phyloP scores from a whole-genome alignment of 2,329 filamentous ascomycete genomes.

The Thielaviopsis musarum region DNA sequence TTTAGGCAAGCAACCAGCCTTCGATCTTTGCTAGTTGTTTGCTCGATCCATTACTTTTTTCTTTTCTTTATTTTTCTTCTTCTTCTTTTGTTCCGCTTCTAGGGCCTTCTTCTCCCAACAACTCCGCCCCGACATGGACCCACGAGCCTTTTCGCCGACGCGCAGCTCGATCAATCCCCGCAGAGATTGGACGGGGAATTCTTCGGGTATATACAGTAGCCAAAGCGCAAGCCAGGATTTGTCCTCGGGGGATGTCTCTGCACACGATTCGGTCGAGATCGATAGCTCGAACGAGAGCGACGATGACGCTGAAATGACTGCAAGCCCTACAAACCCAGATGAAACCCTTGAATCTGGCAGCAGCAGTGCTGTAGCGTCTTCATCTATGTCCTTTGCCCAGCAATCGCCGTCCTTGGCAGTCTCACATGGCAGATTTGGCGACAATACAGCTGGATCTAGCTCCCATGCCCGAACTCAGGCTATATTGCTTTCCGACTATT shows the following conservation, averaged over 20 bases:
- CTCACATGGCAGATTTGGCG: neutral
- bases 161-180: neutral
- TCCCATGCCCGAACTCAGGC: neutral
- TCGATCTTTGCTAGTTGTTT: neutral
- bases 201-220: neutral
- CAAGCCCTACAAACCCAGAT: neutral
- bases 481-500: neutral
- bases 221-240: neutral
- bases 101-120: too few relatives aligned
- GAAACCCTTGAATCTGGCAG: neutral
- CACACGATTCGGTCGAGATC: neutral
- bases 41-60: neutral
- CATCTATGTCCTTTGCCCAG: neutral
- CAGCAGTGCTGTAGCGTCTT: neutral
- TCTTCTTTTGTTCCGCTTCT: neutral
- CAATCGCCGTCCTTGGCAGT: neutral
- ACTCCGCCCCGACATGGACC: neutral
- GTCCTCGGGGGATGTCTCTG: neutral
- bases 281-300: neutral
- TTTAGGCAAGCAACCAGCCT: neutral
- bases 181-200: neutral
- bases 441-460: neutral
- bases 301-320: neutral
- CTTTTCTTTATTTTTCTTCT: neutral
- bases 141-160: neutral